Percentiles rank a stretch among this genome's conserved stretches.
These are phyloP conservation scores for Marchantia paleacea DNA, from an alignment of 225 moss, liverwort and hornwort species.

Conservation along the genomic window DNA sequence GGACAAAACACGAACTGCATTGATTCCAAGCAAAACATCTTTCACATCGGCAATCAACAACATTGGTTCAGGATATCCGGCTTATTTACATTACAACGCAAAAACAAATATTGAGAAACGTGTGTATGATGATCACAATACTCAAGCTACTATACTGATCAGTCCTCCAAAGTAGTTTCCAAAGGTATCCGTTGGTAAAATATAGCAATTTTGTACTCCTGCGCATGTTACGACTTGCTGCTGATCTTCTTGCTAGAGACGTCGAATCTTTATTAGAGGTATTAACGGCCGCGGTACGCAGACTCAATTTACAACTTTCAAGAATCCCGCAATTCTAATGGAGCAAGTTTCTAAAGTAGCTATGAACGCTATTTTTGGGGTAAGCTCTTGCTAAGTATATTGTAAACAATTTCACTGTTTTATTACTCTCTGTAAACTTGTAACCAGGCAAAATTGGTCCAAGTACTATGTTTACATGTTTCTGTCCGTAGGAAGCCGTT, in stretches of 20 bases:
- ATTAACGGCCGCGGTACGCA: slow-evolving; percentile 8
- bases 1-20: no score
- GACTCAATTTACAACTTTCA: background rate
- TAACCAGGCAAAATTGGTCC: slow-evolving; percentile 38
- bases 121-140: no score
- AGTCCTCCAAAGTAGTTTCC: no score
- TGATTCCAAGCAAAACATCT: no score
- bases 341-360: background rate
- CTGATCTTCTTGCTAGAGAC: background rate
- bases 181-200: no score
- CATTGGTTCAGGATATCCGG: no score
- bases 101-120: no score
- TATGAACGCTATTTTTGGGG: background rate
- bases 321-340: background rate
- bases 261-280: background rate
- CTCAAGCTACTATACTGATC: no score
- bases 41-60: no score
- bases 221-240: background rate
- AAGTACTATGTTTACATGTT: slow-evolving; percentile 27
- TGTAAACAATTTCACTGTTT: slow-evolving; percentile 26
- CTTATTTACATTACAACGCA: no score
- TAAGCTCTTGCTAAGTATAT: slow-evolving; percentile 5
- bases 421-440: slow-evolving; percentile 31
- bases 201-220: no score
- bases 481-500: slow-evolving; percentile 30